Conservation (phyloP, 768 basidiomycete genomes). For the Russula vinacea region DNA sequence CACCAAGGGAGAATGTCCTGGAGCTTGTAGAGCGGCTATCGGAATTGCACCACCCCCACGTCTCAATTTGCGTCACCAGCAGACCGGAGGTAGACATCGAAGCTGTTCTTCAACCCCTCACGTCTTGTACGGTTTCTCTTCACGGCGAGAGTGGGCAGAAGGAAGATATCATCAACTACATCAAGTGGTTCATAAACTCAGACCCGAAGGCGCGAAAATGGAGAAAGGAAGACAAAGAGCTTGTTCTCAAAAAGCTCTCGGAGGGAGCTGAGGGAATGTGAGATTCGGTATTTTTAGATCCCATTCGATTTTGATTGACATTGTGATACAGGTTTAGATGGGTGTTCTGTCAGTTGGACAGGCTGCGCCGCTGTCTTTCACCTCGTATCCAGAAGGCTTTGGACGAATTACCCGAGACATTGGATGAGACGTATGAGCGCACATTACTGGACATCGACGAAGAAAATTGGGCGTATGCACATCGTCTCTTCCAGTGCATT, state of each 20-base stretch:
- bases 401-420: neutral
- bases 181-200: neutral
- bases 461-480: neutral
- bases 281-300: neutral
- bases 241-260: neutral
- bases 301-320: neutral
- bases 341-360: constrained; percentile 5
- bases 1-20: too few relatives aligned
- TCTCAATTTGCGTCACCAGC: too few relatives aligned
- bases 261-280: neutral
- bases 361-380: neutral
- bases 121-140: too few relatives aligned
- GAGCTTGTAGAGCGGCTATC: too few relatives aligned
- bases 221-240: neutral
- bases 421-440: constrained; percentile 1
- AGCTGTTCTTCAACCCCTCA: too few relatives aligned
- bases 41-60: too few relatives aligned
- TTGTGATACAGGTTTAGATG: neutral
- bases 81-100: too few relatives aligned
- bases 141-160: too few relatives aligned
- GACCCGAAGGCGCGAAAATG: neutral
- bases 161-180: neutral
- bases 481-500: neutral
- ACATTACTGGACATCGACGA: neutral
- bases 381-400: neutral